phyloP scores from a whole-genome alignment of 805 yeast species.

The Starmerella roubikii region DNA sequence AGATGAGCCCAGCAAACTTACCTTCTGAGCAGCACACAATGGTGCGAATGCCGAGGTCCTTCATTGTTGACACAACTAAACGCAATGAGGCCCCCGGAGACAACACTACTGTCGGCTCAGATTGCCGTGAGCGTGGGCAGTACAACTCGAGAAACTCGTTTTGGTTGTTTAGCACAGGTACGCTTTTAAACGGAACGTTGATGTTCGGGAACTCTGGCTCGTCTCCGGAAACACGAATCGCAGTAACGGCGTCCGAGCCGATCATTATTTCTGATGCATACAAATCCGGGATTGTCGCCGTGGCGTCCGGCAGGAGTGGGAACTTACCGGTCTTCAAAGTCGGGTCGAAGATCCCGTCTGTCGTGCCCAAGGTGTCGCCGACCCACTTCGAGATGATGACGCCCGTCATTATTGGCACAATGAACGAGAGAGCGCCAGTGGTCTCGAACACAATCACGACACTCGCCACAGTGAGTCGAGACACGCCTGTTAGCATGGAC shows the following conservation, averaged over 20 bases:
- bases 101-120: conserved; percentile 14
- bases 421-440: conserved; percentile 75
- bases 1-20: conserved; percentile 11
- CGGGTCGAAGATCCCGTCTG: neutral
- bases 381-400: conserved; percentile 62
- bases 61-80: conserved; percentile 8
- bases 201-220: neutral
- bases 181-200: conserved; percentile 2
- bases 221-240: neutral
- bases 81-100: conserved; percentile 12
- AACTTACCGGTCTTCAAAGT: neutral
- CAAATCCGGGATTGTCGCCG: conserved; percentile 9
- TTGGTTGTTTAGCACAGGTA: conserved; percentile 13
- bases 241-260: conserved; percentile 1
- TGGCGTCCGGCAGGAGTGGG: conserved; percentile 12
- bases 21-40: conserved; percentile 12
- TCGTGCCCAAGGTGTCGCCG: conserved; percentile 42
- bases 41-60: conserved; percentile 16
- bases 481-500: conserved; percentile 64
- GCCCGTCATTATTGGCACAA: conserved; percentile 72
- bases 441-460: conserved; percentile 73
- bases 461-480: conserved; percentile 64
- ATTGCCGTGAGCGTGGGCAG: conserved; percentile 5
- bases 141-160: conserved; percentile 9
- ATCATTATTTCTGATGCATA: conserved; percentile 10